phyloP scores from a whole-genome alignment of 2,329 filamentous ascomycete genomes.

The Bipolaris sorokiniana region DNA sequence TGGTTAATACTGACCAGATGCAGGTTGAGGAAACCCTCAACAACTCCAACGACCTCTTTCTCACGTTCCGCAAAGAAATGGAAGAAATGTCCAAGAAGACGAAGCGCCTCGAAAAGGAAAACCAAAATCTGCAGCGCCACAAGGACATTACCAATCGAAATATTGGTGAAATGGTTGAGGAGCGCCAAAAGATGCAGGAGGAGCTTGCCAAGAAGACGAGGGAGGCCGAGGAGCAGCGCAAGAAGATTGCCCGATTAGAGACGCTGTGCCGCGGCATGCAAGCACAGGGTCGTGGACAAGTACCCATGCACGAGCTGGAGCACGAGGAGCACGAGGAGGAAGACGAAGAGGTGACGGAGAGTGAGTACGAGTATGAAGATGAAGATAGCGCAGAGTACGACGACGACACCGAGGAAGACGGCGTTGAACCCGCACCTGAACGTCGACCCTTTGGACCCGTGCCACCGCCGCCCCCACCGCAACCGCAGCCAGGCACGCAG shows the following conservation, averaged over 20 bases:
- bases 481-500: slow-evolving; percentile 40
- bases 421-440: slow-evolving; percentile 40
- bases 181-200: slow-evolving; percentile 76
- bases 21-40: slow-evolving; percentile 98
- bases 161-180: slow-evolving; percentile 96
- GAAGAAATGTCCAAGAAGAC: slow-evolving; percentile 99
- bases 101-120: slow-evolving; percentile 95
- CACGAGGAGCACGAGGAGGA: slow-evolving; percentile 46
- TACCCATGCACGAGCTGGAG: slow-evolving; percentile 54
- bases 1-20: slow-evolving; percentile 58
- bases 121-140: slow-evolving; percentile 86
- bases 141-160: slow-evolving; percentile 93
- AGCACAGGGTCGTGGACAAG: slow-evolving; percentile 83
- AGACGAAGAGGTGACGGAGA: slow-evolving; percentile 61
- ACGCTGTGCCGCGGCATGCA: slow-evolving; percentile 97
- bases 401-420: slow-evolving; percentile 64
- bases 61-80: slow-evolving; percentile 98
- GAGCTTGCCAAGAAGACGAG: slow-evolving; percentile 75
- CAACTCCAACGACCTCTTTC: slow-evolving; percentile 95
- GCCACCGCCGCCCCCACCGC: slow-evolving; percentile 47
- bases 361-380: slow-evolving; percentile 51
- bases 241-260: slow-evolving; percentile 89
- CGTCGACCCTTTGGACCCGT: slow-evolving; percentile 46
- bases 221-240: slow-evolving; percentile 78
- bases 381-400: slow-evolving; percentile 60